Percentiles rank a stretch among this genome's conserved stretches.
phyloP scores from a whole-genome alignment of 768 basidiomycete genomes.

The Asterophora parasitica region DNA sequence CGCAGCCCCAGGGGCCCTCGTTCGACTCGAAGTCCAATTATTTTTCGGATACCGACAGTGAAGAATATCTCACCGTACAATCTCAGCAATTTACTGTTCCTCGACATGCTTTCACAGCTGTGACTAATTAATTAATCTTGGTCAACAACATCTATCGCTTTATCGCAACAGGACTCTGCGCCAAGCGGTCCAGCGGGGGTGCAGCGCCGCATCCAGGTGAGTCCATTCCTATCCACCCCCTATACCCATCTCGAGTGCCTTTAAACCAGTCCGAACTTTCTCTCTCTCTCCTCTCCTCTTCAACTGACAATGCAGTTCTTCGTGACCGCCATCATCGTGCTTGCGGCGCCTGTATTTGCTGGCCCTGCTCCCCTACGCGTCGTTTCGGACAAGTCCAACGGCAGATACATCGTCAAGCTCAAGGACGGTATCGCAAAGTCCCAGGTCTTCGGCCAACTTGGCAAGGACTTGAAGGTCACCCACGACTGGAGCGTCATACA shows the following conservation, averaged over 20 bases:
- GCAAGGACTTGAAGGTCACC: slow-evolving; percentile 1
- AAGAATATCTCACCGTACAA: too few relatives aligned
- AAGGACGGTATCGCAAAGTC: slow-evolving; percentile 25
- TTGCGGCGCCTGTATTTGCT: slow-evolving; percentile 1
- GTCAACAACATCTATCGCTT: too few relatives aligned
- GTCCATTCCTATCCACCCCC: neutral
- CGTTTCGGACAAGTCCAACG: neutral
- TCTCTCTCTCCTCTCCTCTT: neutral
- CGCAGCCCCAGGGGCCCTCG: too few relatives aligned
- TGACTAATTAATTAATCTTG: too few relatives aligned
- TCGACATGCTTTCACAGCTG: too few relatives aligned
- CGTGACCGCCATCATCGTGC: slow-evolving; percentile 1
- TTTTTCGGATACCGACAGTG: too few relatives aligned
- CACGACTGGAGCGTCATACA: slow-evolving; percentile 25
- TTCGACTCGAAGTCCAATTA: too few relatives aligned
- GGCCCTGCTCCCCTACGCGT: neutral
- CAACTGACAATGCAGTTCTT: slow-evolving; percentile 7
- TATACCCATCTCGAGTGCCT: slow-evolving; percentile 4
- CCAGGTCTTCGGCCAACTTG: slow-evolving; percentile 11
- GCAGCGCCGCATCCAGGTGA: slow-evolving; percentile 4
- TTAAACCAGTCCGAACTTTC: neutral
- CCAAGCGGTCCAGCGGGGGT: too few relatives aligned
- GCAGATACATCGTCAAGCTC: slow-evolving; percentile 27
- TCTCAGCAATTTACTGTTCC: too few relatives aligned
- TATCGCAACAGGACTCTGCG: too few relatives aligned